Conservation (phyloP, 208 protist genomes). For the Leishmania tropica region DNA sequence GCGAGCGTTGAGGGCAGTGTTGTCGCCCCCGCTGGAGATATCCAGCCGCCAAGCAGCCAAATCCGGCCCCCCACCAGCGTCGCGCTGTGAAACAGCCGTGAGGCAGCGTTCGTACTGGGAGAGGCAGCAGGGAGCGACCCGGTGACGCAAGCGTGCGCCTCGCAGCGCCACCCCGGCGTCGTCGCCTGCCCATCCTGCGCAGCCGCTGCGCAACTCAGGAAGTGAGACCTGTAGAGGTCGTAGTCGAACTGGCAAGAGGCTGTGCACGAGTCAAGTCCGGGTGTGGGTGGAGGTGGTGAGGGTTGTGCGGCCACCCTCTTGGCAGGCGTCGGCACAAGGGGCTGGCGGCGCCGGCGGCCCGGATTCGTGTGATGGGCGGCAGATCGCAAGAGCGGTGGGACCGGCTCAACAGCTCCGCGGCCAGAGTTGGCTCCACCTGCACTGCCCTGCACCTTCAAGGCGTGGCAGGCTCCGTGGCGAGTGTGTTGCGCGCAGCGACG, state of each 20-base stretch:
- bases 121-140: not conserved
- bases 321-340: not conserved
- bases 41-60: slow-evolving; percentile 33
- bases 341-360: not conserved
- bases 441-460: not conserved
- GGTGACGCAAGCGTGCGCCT: not conserved
- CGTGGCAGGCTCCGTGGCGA: not conserved
- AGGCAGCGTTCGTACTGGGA: not conserved
- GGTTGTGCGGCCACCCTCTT: not conserved
- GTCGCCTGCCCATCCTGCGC: not conserved
- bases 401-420: not conserved
- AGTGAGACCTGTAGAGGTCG: slow-evolving; percentile 15
- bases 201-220: slow-evolving; percentile 3
- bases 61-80: slow-evolving; percentile 21
- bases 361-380: not conserved
- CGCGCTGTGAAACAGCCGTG: slow-evolving; percentile 30
- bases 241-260: not conserved
- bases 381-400: not conserved
- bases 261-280: not conserved
- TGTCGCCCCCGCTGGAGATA: not conserved
- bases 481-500: not conserved
- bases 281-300: not conserved
- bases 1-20: slow-evolving; percentile 1
- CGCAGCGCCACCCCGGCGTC: not conserved
- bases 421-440: not conserved